Evolutionary conservation across 2,329 filamentous ascomycete genomes (phyloP), one percentile per base, ranked within the genome.

Genomic region (Kalaharituber pfeilii): DNA sequence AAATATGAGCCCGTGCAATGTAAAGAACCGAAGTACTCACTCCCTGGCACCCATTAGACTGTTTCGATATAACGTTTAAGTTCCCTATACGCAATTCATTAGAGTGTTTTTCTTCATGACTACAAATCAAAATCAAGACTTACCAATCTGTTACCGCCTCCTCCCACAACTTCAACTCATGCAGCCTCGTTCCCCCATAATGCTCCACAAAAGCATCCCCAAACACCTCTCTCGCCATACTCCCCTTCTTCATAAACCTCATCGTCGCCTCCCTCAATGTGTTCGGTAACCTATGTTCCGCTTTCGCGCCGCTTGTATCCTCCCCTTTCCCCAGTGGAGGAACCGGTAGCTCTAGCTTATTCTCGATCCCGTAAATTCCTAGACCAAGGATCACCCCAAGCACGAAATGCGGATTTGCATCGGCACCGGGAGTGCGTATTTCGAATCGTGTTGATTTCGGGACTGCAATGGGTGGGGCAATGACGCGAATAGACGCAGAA

Each of bases 111-210:
- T 22, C 42, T 3, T 22, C 2, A 15, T 22, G 2, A 47, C 5
- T 20, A 5, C 24, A 18, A 18, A 15, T 13, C n/a, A 50, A 29
- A 27, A 28, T 8, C 8, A 47, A n/a, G 8, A 80, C 83, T 68
- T 74, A 89, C 87, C 89, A 96, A 68, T 96, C 91, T 20, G 91
- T 96, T 5, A 96, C 89, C 1, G 88, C 88, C 68, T 96, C 89
- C 64, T 96, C 88, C 83, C 85, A 98, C 20, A 94, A 70, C 57
- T 84, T 73, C 56, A 91, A 76, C 70, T 98, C 91, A 69, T 98
- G 88, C 67, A 94, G 82, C 60, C 91, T 77, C 18, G 89, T 94
- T 15, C 91, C 91, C 11, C 82, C 86, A 71, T 82, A 98, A 68
- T 96, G 91, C 15, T 96, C 88, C 2, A 98, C 91, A 69, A 98